Evolutionary conservation across 306 rosid genomes (phyloP), one percentile per base, ranked within the genome.

Genomic region (Trifolium repens): DNA sequence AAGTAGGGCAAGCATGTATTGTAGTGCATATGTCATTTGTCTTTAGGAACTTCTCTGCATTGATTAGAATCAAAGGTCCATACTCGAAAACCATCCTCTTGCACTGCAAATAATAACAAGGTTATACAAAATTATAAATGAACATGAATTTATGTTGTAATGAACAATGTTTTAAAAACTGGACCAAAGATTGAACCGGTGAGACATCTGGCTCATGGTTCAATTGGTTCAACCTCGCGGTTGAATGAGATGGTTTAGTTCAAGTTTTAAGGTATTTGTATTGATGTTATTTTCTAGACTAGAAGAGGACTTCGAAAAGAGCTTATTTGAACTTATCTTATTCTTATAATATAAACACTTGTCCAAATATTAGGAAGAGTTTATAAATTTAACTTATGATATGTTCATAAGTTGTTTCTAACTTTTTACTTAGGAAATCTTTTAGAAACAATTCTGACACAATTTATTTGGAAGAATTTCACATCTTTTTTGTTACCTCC

Each of bases 21-120:
- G 68, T 71, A n/a, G 79, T 83, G 91, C 99, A 89, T 73, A 94
- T 69, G 67, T 92, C 97, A 24, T 80, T 69, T 54, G 82, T 72
- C 81, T 89, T 90, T 17, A 94, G 85, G 82, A 84, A 84, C 83
- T 92, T 87, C 92, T 90, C 96, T 34, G 92, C 89, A 72, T 89
- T 89, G 39, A 81, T 49, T 12, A 92, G 78, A 65, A 88, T 17
- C 63, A 87, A 58, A 5, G 97, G 92, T 69, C 96, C 96, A 78
- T 92, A 96, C 84, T 90, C 74, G 47, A 92, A 89, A 62, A 96
- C 96, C 63, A 87, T 11, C 74, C 49, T 89, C 91, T 92, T 96
- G 93, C 97, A 96, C 97, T 91, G 93, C 81, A 80, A 78, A 81
- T 62, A 12, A 58, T 19, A 16, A 39, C 43, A 26, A 9, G 17